Evolutionary conservation across 73 alveolate species (phyloP).

Genomic region (Uronychia binucleata): DNA sequence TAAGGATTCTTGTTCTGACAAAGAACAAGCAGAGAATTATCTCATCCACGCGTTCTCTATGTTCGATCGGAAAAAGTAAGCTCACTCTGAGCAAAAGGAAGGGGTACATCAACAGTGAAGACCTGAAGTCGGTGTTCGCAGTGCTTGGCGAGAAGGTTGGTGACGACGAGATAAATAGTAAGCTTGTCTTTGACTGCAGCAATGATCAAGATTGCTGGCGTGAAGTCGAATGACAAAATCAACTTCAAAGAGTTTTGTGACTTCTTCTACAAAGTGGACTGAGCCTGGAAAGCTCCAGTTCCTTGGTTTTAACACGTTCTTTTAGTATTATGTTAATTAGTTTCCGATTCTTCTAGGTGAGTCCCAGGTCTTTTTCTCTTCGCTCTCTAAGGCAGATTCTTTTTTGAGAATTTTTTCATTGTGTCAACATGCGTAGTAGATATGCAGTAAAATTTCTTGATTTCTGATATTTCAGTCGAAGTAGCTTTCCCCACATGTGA

Average conservation of each 20-base stretch:
- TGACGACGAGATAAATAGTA: conserved; percentile 64
- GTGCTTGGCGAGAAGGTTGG: conserved; percentile 62
- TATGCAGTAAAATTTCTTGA: too few relatives aligned
- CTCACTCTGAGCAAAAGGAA: conserved; percentile 11
- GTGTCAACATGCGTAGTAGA: too few relatives aligned
- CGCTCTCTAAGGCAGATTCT: too few relatives aligned
- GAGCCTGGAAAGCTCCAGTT: neutral
- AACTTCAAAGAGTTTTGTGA: conserved; percentile 69
- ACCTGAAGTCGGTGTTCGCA: conserved; percentile 45
- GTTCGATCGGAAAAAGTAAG: conserved; percentile 68
- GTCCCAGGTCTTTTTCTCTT: too few relatives aligned
- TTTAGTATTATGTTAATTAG: neutral
- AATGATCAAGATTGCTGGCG: conserved; percentile 72
- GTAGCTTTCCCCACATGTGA: too few relatives aligned
- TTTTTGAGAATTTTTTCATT: too few relatives aligned
- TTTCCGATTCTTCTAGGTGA: neutral
- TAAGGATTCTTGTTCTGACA: conserved; percentile 47
- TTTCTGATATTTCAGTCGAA: too few relatives aligned
- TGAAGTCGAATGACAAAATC: conserved; percentile 63
- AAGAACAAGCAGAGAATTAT: conserved; percentile 59
- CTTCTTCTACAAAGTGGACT: conserved; percentile 65
- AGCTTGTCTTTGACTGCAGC: conserved; percentile 17
- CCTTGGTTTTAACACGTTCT: neutral
- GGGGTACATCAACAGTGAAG: conserved; percentile 61
- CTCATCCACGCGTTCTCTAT: conserved; percentile 63